phyloP scores from a whole-genome alignment of 768 basidiomycete genomes.

The Obba rivulosa region DNA sequence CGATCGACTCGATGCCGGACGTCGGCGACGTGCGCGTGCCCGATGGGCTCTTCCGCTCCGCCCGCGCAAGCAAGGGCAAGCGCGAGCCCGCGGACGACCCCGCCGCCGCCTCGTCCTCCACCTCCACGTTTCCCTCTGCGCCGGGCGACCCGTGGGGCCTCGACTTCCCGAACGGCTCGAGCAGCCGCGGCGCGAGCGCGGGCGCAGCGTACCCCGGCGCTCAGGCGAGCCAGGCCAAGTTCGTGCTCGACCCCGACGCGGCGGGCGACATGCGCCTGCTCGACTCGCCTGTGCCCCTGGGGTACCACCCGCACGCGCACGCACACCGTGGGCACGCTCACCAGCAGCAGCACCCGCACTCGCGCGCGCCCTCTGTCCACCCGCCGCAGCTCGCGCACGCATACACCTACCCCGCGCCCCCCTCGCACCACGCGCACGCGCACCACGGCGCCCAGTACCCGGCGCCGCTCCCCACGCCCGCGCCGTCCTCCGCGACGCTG shows the following conservation, averaged over 20 bases:
- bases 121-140: constrained; percentile 3
- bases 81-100: constrained; percentile 19
- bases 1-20: constrained; percentile 64
- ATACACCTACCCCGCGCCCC: not conserved
- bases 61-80: constrained; percentile 57
- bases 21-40: constrained; percentile 65
- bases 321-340: too few relatives aligned
- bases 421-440: not conserved
- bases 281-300: constrained; percentile 3
- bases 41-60: constrained; percentile 75
- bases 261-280: not conserved
- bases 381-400: not conserved
- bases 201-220: not conserved
- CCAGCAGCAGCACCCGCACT: not conserved
- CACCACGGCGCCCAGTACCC: not conserved
- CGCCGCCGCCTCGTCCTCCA: constrained; percentile 11
- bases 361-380: not conserved
- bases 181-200: not conserved
- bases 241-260: constrained; percentile 4
- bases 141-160: constrained; percentile 17
- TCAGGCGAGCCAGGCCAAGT: constrained; percentile 8
- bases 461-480: constrained; percentile 6
- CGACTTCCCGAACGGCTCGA: not conserved
- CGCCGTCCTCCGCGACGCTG: constrained; percentile 10
- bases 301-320: constrained; percentile 4